These are phyloP conservation scores for Microbotryomycetes sp. DNA, from an alignment of 1,284 basidiomycete species.

Conservation along the genomic window DNA sequence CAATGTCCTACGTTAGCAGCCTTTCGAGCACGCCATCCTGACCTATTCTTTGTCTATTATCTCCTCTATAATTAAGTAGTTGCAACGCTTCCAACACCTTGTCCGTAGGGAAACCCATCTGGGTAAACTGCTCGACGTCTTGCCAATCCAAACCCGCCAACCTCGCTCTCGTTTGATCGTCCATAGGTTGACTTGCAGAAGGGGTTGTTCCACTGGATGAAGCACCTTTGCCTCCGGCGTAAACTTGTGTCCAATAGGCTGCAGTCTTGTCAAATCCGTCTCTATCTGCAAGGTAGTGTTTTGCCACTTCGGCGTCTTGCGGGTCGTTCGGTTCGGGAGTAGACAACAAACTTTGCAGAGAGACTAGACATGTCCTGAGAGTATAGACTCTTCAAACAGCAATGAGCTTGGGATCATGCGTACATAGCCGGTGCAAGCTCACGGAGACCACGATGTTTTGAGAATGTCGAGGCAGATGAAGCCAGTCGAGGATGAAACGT, in stretches of 20 bases:
- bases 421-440: background rate
- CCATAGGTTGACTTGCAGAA: conserved; percentile 32
- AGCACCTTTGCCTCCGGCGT: conserved; percentile 18
- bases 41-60: conserved; percentile 54
- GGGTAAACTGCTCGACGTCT: conserved; percentile 42
- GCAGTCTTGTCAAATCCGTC: conserved; percentile 86
- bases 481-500: conserved; percentile 81
- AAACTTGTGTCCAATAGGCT: conserved; percentile 70
- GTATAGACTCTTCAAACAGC: conserved; percentile 47
- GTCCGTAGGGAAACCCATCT: conserved; percentile 45
- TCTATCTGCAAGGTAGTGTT: conserved; percentile 86
- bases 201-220: conserved; percentile 11
- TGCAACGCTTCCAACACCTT: conserved; percentile 51
- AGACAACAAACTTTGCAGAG: conserved; percentile 89
- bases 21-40: conserved; percentile 57
- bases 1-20: conserved; percentile 40
- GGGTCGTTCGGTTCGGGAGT: conserved; percentile 95
- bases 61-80: conserved; percentile 82
- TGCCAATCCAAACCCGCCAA: conserved; percentile 46
- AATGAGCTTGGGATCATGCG: too few species aligned
- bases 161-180: conserved; percentile 36
- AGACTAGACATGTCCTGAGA: conserved; percentile 93
- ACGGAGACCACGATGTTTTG: conserved; percentile 53
- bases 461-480: conserved; percentile 66
- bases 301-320: conserved; percentile 94